A percentile compares a stretch with the other conserved stretches of the same genome.
Conservation (phyloP, 768 basidiomycete species). For the Boletus patriciae region DNA sequence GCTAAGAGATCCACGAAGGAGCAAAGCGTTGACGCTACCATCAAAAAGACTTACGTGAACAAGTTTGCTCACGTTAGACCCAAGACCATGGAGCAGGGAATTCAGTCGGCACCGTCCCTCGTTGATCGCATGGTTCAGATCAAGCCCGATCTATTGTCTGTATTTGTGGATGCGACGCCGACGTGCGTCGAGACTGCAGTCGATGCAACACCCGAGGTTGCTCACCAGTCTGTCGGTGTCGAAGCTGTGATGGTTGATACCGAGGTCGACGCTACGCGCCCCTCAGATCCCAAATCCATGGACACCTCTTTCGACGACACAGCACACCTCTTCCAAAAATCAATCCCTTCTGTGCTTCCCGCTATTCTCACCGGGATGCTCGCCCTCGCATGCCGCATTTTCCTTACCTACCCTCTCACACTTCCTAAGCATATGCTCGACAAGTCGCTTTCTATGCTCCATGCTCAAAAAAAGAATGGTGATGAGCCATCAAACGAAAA, state of each 20-base stretch:
- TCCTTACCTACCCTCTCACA: constrained; percentile 50
- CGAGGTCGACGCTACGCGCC: constrained; percentile 36
- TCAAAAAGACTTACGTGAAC: constrained; percentile 39
- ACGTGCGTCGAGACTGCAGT: constrained; percentile 44
- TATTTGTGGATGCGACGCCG: constrained; percentile 56
- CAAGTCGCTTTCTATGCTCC: constrained; percentile 36
- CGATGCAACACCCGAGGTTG: constrained; percentile 41
- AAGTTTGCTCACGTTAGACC: constrained; percentile 44
- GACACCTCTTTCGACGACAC: constrained; percentile 26
- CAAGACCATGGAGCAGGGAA: constrained; percentile 33
- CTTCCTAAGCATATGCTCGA: constrained; percentile 45
- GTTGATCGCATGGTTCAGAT: constrained; percentile 42
- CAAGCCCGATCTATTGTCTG: constrained; percentile 38
- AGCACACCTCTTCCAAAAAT: constrained; percentile 21
- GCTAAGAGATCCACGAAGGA: constrained; percentile 30
- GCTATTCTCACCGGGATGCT: constrained; percentile 39
- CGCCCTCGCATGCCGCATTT: constrained; percentile 47
- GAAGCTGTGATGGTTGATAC: constrained; percentile 28
- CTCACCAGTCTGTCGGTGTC: constrained; percentile 36
- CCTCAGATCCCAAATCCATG: constrained; percentile 19
- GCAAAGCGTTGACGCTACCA: constrained; percentile 54
- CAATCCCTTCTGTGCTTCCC: constrained; percentile 32
- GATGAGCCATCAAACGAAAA: constrained; percentile 31
- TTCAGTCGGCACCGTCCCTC: constrained; percentile 40
- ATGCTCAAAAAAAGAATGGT: constrained; percentile 31